Evolutionary conservation across 2,329 filamentous ascomycete species (phyloP), one percentile per base, ranked within the genome.

Genomic region (Emydomyces testavorans): DNA sequence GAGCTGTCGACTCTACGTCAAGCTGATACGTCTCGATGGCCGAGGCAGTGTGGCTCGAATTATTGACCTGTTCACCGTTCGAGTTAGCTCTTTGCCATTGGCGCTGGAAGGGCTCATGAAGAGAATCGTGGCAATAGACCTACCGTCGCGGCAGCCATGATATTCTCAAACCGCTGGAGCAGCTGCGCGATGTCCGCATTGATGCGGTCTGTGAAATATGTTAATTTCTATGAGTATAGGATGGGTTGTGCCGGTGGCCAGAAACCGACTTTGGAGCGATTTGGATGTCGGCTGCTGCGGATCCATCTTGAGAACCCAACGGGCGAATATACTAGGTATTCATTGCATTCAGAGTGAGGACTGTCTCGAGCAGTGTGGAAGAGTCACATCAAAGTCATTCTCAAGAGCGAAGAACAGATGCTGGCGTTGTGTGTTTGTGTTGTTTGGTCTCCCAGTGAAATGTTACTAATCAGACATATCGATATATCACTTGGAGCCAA

Each of bases 21-120:
- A 80, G 73, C 51, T 78, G 71, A 50, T 77, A 74, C 15, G 75
- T 72, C 52, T 75, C 73, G 13, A 77, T 70, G 4, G 78, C 76
- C 2, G 75, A 76, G 13, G 71, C 69, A 18, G 72, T 73, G 51
- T 76, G 69, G 55, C 76, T 76, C 29, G 66, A 67, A 34, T 68
- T 70, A 47, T 75, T 66, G 32, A 69, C 66, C 70, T 77, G 16
- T 5, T 29, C 18, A 26, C 15, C 3, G 15, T 15, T 31, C 38
- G 45, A 29, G 37, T 49, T 49, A 32, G 10, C 7, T 50, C n/a
- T n/a, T n/a, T n/a, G n/a, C n/a, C n/a, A n/a, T 35, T 28, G 6
- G 31, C 36, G 21, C 2, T 29, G 34, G 23, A 49, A 31, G 37
- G 35, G 20, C 16, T 24, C 16, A 37, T 37, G 20, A 37, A n/a